phyloP scores from a whole-genome alignment of 192 early-diverging fungal genomes.

The Haplosporangium gracile region DNA sequence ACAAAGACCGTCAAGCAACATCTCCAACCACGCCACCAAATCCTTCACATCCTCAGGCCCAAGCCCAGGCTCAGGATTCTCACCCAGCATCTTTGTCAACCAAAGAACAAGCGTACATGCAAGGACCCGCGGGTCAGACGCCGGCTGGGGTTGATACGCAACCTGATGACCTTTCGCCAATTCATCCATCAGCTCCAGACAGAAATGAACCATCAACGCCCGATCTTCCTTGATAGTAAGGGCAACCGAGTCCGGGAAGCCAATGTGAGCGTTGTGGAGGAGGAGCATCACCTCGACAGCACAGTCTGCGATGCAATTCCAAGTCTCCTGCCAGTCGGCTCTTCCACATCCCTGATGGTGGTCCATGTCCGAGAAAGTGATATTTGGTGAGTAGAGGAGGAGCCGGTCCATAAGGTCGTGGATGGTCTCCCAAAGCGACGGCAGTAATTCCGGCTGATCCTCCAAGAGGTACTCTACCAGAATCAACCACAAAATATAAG shows the following conservation, averaged over 20 bases:
- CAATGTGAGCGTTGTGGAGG: neutral
- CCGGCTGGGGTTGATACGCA: neutral
- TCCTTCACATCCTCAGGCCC: neutral
- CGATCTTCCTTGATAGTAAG: neutral
- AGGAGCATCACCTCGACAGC: neutral
- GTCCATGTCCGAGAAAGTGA: neutral
- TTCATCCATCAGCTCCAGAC: neutral
- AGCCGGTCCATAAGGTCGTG: neutral
- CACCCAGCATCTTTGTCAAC: neutral
- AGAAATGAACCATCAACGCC: neutral
- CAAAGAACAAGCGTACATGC: neutral
- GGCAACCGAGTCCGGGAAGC: neutral
- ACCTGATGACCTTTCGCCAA: neutral
- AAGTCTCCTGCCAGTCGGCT: neutral
- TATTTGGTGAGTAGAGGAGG: neutral
- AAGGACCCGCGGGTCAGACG: neutral
- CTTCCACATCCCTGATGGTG: neutral
- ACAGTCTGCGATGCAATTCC: neutral
- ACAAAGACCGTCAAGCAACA: neutral
- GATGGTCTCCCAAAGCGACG: neutral
- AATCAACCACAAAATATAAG: neutral
- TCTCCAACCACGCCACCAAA: neutral
- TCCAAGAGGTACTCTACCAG: neutral
- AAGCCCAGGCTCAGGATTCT: neutral
- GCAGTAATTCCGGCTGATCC: neutral